Percentiles rank a stretch among this genome's conserved stretches.
Evolutionary conservation across 2,329 filamentous ascomycete genomes (phyloP).

Genomic region (Metarhizium robertsii): DNA sequence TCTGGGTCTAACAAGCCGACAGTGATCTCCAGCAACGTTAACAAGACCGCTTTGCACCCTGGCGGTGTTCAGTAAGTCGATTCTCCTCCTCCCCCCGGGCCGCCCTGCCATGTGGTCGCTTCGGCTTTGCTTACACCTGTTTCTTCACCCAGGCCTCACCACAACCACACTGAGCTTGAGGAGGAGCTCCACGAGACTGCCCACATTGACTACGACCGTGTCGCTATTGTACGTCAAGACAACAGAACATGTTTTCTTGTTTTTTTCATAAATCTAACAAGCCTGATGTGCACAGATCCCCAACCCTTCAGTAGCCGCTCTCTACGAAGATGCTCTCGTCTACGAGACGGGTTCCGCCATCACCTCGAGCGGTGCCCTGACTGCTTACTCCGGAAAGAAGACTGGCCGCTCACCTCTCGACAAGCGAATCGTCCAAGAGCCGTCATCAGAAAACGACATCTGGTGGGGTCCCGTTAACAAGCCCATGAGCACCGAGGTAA

Average conservation of each 20-base stretch:
- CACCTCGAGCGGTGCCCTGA: conserved; percentile 88
- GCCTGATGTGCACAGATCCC: conserved; percentile 42
- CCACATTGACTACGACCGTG: conserved; percentile 98
- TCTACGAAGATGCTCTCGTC: conserved; percentile 94
- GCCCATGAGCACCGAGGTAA: conserved; percentile 94
- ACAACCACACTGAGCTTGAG: conserved; percentile 90
- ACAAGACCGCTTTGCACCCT: conserved; percentile 89
- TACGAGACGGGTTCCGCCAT: conserved; percentile 98
- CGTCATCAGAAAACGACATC: conserved; percentile 78
- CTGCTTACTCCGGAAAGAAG: conserved; percentile 96
- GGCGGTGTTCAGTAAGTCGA: conserved; percentile 77
- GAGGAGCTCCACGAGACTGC: conserved; percentile 95
- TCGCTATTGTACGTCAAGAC: conserved; percentile 71
- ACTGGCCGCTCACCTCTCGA: conserved; percentile 93
- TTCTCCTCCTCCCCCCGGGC: conserved; percentile 4
- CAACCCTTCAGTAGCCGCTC: conserved; percentile 88
- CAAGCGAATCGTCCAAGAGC: conserved; percentile 94
- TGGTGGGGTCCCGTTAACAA: conserved; percentile 99
- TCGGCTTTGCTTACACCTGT: conserved; percentile 3
- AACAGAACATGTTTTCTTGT: too few species aligned
- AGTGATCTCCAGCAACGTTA: conserved; percentile 57
- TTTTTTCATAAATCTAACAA: background rate
- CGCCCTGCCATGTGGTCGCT: background rate
- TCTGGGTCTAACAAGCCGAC: conserved; percentile 2
- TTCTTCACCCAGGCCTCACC: conserved; percentile 52